Conservation (phyloP, 768 basidiomycete genomes). For the Mycena rosella region DNA sequence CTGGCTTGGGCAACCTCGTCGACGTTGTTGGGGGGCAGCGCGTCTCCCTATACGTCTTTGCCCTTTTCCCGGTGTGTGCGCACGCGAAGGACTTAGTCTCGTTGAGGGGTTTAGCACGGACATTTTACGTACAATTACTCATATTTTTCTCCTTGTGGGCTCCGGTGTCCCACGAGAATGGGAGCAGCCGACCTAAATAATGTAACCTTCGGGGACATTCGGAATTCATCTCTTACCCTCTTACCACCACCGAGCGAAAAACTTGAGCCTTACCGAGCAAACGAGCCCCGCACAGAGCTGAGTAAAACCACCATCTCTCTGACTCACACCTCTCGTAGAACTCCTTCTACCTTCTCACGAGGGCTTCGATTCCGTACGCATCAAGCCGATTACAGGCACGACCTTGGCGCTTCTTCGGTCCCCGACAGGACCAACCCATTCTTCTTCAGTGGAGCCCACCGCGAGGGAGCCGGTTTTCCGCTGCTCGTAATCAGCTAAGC, state of each 20-base stretch:
- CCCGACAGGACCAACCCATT: neutral
- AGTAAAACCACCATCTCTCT: neutral
- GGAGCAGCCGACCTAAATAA: slow-evolving; percentile 5
- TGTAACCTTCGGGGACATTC: neutral
- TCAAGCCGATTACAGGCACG: too few relatives aligned
- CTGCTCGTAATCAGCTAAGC: neutral
- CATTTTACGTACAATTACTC: slow-evolving; percentile 3
- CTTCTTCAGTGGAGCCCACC: slow-evolving; percentile 34
- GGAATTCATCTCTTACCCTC: too few relatives aligned
- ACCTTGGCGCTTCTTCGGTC: neutral
- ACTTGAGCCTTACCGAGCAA: neutral
- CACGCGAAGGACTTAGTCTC: neutral
- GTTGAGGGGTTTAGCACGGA: neutral
- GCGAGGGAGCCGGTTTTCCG: slow-evolving; percentile 23
- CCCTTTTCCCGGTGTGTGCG: neutral
- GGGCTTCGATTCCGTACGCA: too few relatives aligned
- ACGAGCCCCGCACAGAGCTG: neutral
- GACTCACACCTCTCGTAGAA: too few relatives aligned
- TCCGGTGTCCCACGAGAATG: slow-evolving; percentile 6
- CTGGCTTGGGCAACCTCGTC: neutral
- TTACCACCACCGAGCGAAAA: neutral
- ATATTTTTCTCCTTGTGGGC: slow-evolving; percentile 1
- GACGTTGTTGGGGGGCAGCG: neutral
- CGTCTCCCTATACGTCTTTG: slow-evolving; percentile 2
- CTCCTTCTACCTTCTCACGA: too few relatives aligned